These are phyloP conservation scores for Alloascoidea hylecoeti DNA, from an alignment of 805 yeast species.

Conservation along the genomic window DNA sequence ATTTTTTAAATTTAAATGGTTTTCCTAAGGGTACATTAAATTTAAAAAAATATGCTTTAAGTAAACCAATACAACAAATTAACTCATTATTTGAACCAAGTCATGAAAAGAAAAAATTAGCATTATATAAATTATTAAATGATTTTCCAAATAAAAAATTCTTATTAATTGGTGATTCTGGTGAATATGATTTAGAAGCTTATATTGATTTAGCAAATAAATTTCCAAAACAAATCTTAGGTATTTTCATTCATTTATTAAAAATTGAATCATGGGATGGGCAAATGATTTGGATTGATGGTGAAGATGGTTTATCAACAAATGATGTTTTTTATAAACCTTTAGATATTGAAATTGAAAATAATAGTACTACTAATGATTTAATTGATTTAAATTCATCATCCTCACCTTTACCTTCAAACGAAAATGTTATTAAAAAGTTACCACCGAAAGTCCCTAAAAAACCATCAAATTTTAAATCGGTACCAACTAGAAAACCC, in stretches of 20 bases:
- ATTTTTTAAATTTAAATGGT: slow-evolving; percentile 36
- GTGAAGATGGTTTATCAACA: too few species aligned
- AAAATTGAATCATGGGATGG: background rate
- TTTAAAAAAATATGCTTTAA: slow-evolving; percentile 58
- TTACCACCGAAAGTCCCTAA: slow-evolving; percentile 8
- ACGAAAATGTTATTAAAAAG: too few species aligned
- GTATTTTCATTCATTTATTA: slow-evolving; percentile 76
- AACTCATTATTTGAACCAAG: slow-evolving; percentile 81
- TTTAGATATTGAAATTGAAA: too few species aligned
- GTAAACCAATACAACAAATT: slow-evolving; percentile 59
- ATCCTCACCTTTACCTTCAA: too few species aligned
- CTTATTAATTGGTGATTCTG: slow-evolving; percentile 86
- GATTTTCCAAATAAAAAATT: slow-evolving; percentile 75
- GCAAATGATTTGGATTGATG: background rate
- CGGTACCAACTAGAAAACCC: slow-evolving; percentile 5
- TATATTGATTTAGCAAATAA: slow-evolving; percentile 53
- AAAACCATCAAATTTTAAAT: slow-evolving; percentile 7
- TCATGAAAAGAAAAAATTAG: slow-evolving; percentile 59
- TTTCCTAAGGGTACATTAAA: slow-evolving; percentile 79
- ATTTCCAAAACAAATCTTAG: slow-evolving; percentile 51
- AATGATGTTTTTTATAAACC: too few species aligned
- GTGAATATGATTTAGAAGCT: slow-evolving; percentile 91
- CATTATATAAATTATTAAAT: slow-evolving; percentile 43
- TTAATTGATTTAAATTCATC: slow-evolving; percentile 11
- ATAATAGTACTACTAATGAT: too few species aligned